Percentiles rank a stretch among this genome's conserved stretches.
phyloP scores from a whole-genome alignment of 192 early-diverging fungal genomes.

The Cetraspora pellucida region DNA sequence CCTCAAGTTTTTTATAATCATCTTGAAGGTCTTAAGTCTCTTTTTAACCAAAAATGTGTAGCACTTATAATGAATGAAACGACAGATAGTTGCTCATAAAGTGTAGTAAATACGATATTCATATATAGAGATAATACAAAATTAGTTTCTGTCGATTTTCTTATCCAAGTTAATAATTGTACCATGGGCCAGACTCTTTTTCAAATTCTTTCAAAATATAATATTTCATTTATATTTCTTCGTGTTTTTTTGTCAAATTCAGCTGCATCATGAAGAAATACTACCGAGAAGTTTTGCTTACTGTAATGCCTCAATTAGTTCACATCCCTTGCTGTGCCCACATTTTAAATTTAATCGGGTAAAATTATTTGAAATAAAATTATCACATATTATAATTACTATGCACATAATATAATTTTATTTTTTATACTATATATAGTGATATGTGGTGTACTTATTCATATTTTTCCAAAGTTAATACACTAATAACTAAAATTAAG shows the following conservation, averaged over 20 bases:
- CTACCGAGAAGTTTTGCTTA: not conserved
- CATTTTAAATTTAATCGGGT: constrained; percentile 14
- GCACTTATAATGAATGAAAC: not conserved
- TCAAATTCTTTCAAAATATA: not conserved
- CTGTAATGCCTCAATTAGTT: not conserved
- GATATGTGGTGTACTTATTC: not conserved
- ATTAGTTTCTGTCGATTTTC: constrained; percentile 16
- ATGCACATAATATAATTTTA: not conserved
- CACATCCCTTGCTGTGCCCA: not conserved
- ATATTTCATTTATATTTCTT: not conserved
- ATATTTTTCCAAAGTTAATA: not conserved
- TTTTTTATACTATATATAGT: not conserved
- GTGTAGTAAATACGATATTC: not conserved
- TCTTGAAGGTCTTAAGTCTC: not conserved
- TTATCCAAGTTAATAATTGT: not conserved
- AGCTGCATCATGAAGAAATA: constrained; percentile 1
- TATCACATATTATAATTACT: not conserved
- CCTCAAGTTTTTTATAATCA: not conserved
- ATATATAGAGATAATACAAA: not conserved
- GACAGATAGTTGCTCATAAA: not conserved
- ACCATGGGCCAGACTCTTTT: not conserved
- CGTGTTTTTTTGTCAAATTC: not conserved
- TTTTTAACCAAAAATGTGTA: not conserved
- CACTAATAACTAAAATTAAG: not conserved
- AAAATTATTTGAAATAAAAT: not conserved